Evolutionary conservation across 352 stramenopile species (phyloP).

Genomic region (Plasmopara muralis): DNA sequence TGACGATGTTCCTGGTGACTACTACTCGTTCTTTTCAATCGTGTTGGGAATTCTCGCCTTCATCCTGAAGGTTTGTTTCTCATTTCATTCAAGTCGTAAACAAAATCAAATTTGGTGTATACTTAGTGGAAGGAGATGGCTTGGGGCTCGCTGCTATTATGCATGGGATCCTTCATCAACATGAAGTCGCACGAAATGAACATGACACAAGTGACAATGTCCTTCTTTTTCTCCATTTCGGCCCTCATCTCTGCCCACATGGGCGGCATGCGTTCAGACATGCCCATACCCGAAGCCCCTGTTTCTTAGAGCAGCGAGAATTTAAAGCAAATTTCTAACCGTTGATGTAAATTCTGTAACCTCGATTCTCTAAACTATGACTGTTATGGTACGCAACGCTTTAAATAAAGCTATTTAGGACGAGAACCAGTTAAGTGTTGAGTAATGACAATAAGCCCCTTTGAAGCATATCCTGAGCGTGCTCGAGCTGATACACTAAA

Average conservation of each 20-base stretch:
- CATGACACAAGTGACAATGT: slow-evolving; percentile 58
- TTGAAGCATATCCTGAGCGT: slow-evolving; percentile 1
- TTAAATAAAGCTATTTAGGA: slow-evolving; percentile 12
- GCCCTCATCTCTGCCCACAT: slow-evolving; percentile 61
- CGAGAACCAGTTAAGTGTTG: background rate
- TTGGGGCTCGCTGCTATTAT: slow-evolving; percentile 62
- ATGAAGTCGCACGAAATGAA: slow-evolving; percentile 52
- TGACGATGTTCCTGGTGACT: slow-evolving; percentile 36
- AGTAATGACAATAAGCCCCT: slow-evolving; percentile 20
- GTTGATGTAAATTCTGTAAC: too few relatives aligned
- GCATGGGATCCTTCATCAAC: slow-evolving; percentile 56
- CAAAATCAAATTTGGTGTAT: background rate
- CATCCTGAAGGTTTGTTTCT: slow-evolving; percentile 48
- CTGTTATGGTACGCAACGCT: background rate
- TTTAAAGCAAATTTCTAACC: background rate
- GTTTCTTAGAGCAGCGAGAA: slow-evolving; percentile 8
- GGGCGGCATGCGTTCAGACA: slow-evolving; percentile 27
- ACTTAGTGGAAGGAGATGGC: slow-evolving; percentile 56
- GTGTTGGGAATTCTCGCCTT: slow-evolving; percentile 50
- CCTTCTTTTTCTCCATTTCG: slow-evolving; percentile 70
- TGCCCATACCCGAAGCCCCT: slow-evolving; percentile 20
- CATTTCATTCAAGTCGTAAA: background rate
- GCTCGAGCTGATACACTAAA: slow-evolving; percentile 10
- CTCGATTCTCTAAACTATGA: background rate
- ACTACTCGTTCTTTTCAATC: slow-evolving; percentile 64